Percentiles rank a stretch among this genome's conserved stretches.
Conservation (phyloP, 345 rosid species). For the Euphorbia peplus region DNA sequence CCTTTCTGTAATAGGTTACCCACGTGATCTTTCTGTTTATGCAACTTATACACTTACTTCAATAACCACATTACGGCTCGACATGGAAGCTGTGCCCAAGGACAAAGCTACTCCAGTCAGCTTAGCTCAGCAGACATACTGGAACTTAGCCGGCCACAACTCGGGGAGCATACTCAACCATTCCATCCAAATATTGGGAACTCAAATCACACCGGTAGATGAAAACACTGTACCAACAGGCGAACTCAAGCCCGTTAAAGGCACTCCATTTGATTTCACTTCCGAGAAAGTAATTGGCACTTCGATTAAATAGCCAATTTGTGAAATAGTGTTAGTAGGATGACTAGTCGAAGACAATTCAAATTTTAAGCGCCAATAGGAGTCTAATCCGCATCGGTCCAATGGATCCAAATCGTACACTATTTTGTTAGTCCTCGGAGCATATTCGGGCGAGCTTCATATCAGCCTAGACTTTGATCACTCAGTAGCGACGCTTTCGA, state of each 20-base stretch:
- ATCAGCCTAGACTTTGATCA: no score
- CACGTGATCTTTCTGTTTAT: slow-evolving; percentile 67
- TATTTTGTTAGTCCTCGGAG: no score
- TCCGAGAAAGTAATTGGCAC: slow-evolving; percentile 62
- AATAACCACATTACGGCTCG: slow-evolving; percentile 67
- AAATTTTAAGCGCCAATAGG: no score
- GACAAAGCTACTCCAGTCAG: slow-evolving; percentile 75
- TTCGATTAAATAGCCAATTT: no score
- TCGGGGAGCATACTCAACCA: slow-evolving; percentile 73
- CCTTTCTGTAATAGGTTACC: slow-evolving; percentile 53
- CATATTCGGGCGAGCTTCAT: no score
- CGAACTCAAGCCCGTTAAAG: slow-evolving; percentile 66
- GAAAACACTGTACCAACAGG: slow-evolving; percentile 77
- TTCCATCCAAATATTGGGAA: slow-evolving; percentile 67
- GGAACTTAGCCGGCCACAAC: slow-evolving; percentile 86
- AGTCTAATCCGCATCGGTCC: no score
- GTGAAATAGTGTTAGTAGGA: no score
- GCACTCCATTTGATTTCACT: slow-evolving; percentile 84
- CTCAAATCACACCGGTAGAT: slow-evolving; percentile 83
- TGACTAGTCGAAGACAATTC: no score
- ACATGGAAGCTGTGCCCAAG: slow-evolving; percentile 83
- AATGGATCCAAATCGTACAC: no score
- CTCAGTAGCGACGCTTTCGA: no score
- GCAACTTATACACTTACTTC: slow-evolving; percentile 79
- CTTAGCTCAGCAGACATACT: slow-evolving; percentile 96